phyloP scores from a whole-genome alignment of 163 green algal species.

The Trebouxia gelatinosa region DNA sequence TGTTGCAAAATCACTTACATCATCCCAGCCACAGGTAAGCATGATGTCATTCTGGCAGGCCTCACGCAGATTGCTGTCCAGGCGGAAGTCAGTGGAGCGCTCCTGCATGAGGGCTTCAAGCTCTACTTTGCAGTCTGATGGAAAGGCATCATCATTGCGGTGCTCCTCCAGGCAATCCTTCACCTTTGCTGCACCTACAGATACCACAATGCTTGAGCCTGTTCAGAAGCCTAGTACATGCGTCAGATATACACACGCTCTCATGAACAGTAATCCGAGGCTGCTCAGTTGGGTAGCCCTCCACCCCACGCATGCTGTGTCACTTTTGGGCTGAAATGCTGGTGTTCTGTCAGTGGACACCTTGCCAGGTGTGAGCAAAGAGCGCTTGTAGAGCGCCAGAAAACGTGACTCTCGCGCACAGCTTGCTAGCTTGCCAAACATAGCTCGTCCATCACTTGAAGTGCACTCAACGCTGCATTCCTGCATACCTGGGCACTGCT shows the following conservation, averaged over 20 bases:
- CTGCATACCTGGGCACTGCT: neutral
- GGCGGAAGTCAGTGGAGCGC: slow-evolving; percentile 55
- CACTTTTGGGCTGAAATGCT: neutral
- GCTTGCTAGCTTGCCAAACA: too few species aligned
- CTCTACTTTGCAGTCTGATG: slow-evolving; percentile 54
- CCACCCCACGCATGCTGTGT: too few species aligned
- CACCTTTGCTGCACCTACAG: slow-evolving; percentile 33
- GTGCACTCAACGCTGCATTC: too few species aligned
- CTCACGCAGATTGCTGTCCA: slow-evolving; percentile 43
- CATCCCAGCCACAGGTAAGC: slow-evolving; percentile 46
- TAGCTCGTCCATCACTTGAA: too few species aligned
- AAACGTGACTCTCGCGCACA: too few species aligned
- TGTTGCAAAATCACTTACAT: neutral
- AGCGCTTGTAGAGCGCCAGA: neutral
- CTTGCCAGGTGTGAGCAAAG: neutral
- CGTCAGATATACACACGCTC: too few species aligned
- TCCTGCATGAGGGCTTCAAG: slow-evolving; percentile 81
- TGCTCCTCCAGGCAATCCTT: slow-evolving; percentile 57
- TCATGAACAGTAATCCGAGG: too few species aligned
- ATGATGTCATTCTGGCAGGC: slow-evolving; percentile 42
- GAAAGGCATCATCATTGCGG: slow-evolving; percentile 40
- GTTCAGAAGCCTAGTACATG: neutral
- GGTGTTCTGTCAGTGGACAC: neutral
- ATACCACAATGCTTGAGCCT: neutral
- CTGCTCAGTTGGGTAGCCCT: too few species aligned